These are phyloP conservation scores for Solanum neorickii DNA, from an alignment of 257 asterid species.

Conservation along the genomic window DNA sequence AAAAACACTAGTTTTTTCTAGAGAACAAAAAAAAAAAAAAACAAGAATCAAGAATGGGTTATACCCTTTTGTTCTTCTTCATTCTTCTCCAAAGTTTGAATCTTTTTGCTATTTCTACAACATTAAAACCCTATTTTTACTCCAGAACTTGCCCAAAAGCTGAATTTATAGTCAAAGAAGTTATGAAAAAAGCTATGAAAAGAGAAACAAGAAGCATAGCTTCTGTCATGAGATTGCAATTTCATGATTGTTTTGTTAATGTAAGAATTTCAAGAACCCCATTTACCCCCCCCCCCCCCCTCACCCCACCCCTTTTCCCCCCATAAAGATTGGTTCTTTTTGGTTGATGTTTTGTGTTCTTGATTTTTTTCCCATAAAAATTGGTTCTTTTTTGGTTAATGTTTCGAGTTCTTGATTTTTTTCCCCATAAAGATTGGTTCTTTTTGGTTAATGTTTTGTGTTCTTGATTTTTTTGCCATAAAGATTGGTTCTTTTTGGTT, in stretches of 20 bases:
- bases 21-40: not conserved
- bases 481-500: no score
- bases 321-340: no score
- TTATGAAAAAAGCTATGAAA: slow-evolving; percentile 42
- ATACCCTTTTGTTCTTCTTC: slow-evolving; percentile 7
- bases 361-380: no score
- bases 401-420: no score
- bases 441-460: no score
- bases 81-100: slow-evolving; percentile 8
- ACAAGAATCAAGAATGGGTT: slow-evolving; percentile 18
- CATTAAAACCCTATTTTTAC: slow-evolving; percentile 47
- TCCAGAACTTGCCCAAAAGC: slow-evolving; percentile 61
- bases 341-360: no score
- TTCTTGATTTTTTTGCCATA: no score
- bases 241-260: slow-evolving; percentile 90
- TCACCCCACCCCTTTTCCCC: no score
- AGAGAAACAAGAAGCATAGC: slow-evolving; percentile 62
- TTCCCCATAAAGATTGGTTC: no score
- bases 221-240: slow-evolving; percentile 91
- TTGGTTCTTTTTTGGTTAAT: no score
- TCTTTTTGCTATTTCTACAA: slow-evolving; percentile 11
- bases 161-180: slow-evolving; percentile 45
- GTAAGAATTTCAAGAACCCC: slow-evolving; percentile 17
- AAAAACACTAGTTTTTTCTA: not conserved
- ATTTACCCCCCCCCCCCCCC: no score